Evolutionary conservation across 768 basidiomycete genomes (phyloP), one percentile per base, ranked within the genome.

Genomic region (Leucosporidium creatinivorum): DNA sequence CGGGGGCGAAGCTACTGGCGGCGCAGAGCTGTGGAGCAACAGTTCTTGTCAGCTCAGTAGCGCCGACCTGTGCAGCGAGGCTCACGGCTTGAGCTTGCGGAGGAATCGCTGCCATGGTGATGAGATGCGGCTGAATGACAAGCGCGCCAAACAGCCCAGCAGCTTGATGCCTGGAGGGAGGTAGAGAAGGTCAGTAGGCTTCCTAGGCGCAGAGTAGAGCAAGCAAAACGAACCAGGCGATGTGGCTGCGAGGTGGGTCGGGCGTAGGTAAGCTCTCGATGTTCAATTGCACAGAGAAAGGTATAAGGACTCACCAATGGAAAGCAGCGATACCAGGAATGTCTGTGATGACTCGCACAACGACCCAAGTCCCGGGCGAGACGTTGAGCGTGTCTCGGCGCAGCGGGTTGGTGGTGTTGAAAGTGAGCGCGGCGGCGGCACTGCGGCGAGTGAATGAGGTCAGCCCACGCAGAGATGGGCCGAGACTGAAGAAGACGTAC

Each of bases 321-420:
- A 66, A 56, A 6, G 52, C 58, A 10, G 44, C 36, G 0, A 66
- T 59, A 9, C 65, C 65, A 0, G 54, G 39, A 1, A 66, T 52
- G 47, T 61, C 59, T 2, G 52, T 33, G 5, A 61, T 15, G 26
- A 61, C 4, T 13, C 65, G 58, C 12, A 61, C 23, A 30, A 66
- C 26, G 10, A 47, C 58, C 39, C 44, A 61, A 2, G 5, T 25
- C 0, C 65, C 65, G 4, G 52, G 39, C 8, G 65, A 12, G 2
- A 66, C 59, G 18, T 23, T 36, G 52, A 61, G 25, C 9, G 59
- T 60, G 65, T 66, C 65, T 28, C 65, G 59, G n/a, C 65, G 65
- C 9, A 66, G 19, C 0, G 65, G 65, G 54, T 66, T 66, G 17
- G 30, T 49, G 19, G 44, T 47, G 54, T 61, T 39, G 59, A 48